Conservation (phyloP, 1,284 basidiomycete species). For the Ceratobasidium sp. region DNA sequence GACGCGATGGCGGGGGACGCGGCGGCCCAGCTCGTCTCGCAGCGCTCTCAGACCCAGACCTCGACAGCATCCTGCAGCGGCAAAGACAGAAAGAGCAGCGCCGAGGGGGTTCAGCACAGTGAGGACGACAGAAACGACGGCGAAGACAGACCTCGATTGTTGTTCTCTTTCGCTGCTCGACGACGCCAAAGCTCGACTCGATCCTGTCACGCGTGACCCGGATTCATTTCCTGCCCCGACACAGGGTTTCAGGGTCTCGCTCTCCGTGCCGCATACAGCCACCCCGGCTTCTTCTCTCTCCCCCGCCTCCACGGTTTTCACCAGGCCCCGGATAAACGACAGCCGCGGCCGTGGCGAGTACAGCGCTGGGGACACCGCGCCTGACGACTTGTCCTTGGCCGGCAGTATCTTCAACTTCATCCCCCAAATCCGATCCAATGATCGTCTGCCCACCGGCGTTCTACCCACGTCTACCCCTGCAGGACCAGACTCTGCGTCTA, state of each 20-base stretch:
- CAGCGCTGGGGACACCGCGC: background rate
- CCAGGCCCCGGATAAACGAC: background rate
- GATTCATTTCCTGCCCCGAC: slow-evolving; percentile 19
- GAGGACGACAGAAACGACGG: background rate
- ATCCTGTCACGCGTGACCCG: slow-evolving; percentile 29
- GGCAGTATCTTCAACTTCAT: too few species aligned
- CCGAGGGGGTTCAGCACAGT: background rate
- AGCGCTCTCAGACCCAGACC: slow-evolving; percentile 27
- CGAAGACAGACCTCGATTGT: background rate
- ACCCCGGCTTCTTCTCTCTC: slow-evolving; percentile 1
- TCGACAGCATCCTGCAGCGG: slow-evolving; percentile 19
- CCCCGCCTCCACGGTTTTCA: background rate
- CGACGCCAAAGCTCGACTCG: background rate
- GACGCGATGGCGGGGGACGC: slow-evolving; percentile 34
- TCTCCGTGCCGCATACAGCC: slow-evolving; percentile 1
- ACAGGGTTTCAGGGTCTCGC: slow-evolving; percentile 33
- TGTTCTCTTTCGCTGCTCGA: too few species aligned
- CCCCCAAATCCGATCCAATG: too few species aligned
- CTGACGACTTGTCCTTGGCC: too few species aligned
- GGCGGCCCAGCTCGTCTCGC: slow-evolving; percentile 19
- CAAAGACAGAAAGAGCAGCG: background rate
- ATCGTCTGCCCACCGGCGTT: too few species aligned
- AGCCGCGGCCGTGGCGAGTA: background rate
- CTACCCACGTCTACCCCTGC: too few species aligned
- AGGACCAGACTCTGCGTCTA: too few species aligned